Evolutionary conservation across 75 land plant species (phyloP).

Genomic region (Azolla pinnata): DNA sequence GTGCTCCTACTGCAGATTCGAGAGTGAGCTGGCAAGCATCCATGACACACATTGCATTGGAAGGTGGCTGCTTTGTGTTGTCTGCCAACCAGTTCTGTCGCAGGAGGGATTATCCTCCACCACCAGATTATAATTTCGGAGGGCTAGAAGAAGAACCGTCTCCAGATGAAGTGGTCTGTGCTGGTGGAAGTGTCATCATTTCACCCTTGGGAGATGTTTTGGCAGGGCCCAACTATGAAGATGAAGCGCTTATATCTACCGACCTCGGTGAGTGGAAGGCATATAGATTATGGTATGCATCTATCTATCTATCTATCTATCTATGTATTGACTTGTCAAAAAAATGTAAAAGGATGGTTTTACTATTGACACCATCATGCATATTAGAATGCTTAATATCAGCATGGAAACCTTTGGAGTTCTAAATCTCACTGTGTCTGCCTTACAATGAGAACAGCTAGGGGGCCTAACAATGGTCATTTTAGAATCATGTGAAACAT

Average conservation of each 20-base stretch:
- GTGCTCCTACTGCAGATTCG: constrained; percentile 96
- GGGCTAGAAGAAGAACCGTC: constrained; percentile 51
- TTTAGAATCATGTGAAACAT: too few relatives aligned
- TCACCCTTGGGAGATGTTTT: constrained; percentile 78
- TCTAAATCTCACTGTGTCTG: too few relatives aligned
- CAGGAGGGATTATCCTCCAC: constrained; percentile 87
- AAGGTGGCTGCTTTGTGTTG: constrained; percentile 93
- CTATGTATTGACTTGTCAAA: not conserved
- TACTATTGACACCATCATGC: too few relatives aligned
- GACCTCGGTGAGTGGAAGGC: constrained; percentile 55
- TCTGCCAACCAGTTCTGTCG: constrained; percentile 94
- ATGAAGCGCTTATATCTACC: constrained; percentile 77
- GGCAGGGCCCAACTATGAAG: constrained; percentile 93
- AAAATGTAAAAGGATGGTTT: not conserved
- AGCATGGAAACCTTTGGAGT: too few relatives aligned
- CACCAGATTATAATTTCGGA: constrained; percentile 74
- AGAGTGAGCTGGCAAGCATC: constrained; percentile 83
- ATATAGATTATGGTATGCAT: not conserved
- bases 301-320: not conserved
- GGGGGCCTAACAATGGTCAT: too few relatives aligned
- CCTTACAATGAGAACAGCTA: too few relatives aligned
- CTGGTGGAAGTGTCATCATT: constrained; percentile 92
- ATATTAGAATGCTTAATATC: too few relatives aligned
- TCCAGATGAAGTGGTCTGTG: constrained; percentile 74
- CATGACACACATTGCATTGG: constrained; percentile 83